phyloP scores from a whole-genome alignment of 352 stramenopile genomes.

The Pythium oligandrum region DNA sequence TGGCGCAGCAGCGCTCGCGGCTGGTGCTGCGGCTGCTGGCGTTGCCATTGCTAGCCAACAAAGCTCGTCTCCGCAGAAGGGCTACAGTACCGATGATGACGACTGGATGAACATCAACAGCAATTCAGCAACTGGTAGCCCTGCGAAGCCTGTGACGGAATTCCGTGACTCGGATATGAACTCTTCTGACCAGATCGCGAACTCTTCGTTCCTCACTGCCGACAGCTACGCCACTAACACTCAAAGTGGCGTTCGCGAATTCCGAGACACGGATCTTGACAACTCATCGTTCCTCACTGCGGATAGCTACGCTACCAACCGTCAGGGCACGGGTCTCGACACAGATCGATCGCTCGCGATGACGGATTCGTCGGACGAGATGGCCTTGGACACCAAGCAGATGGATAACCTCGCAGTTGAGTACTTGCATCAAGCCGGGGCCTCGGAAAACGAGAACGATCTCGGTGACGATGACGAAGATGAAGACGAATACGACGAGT shows the following conservation, averaged over 20 bases:
- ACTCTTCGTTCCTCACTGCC: conserved; percentile 8
- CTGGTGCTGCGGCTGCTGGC: conserved; percentile 3
- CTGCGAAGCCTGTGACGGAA: background rate
- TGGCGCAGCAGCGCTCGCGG: conserved; percentile 1
- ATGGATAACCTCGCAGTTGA: conserved; percentile 18
- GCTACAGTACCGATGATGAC: conserved; percentile 10
- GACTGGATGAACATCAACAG: conserved; percentile 19
- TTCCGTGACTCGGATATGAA: conserved; percentile 7
- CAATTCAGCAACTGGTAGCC: no score
- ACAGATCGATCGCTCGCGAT: background rate
- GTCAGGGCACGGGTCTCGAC: conserved; percentile 1
- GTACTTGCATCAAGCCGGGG: conserved; percentile 26
- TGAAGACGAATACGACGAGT: conserved; percentile 16
- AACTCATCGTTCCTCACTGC: conserved; percentile 17
- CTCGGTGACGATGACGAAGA: conserved; percentile 21
- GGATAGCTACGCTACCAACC: conserved; percentile 16
- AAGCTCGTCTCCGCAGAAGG: background rate
- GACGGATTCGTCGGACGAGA: background rate
- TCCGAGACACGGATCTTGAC: no score
- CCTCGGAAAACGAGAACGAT: conserved; percentile 12
- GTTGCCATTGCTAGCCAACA: conserved; percentile 3
- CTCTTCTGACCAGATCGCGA: background rate
- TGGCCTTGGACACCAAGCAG: conserved; percentile 8
- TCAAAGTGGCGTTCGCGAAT: no score
- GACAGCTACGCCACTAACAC: conserved; percentile 9